Percentiles rank a stretch among this genome's conserved stretches.
phyloP scores from a whole-genome alignment of 768 basidiomycete species.

The Holtermanniella nyarrowii region DNA sequence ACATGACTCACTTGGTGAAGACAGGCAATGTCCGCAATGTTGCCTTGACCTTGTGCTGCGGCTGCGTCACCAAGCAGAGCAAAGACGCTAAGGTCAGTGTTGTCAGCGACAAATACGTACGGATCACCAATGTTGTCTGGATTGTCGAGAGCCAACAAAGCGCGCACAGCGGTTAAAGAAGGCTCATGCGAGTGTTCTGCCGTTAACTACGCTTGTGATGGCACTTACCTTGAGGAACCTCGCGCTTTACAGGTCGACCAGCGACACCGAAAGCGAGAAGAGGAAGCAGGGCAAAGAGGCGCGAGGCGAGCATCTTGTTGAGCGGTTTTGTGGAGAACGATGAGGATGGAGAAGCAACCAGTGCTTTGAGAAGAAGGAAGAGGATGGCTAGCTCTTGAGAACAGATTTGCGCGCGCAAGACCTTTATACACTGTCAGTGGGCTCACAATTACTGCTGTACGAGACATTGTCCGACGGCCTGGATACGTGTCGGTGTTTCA shows the following conservation, averaged over 20 bases:
- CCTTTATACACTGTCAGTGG: too few species aligned
- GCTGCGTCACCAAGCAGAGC: slow-evolving; percentile 57
- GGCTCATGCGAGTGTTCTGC: slow-evolving; percentile 58
- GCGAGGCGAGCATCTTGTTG: not conserved
- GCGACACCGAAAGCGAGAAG: slow-evolving; percentile 41
- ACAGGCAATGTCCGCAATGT: slow-evolving; percentile 54
- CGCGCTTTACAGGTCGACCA: slow-evolving; percentile 43
- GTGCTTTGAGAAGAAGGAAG: not conserved
- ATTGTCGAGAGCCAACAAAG: slow-evolving; percentile 50
- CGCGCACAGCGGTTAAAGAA: slow-evolving; percentile 49
- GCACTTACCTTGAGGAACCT: slow-evolving; percentile 56
- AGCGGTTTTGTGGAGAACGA: not conserved
- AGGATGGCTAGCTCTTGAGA: not conserved
- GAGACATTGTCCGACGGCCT: too few species aligned
- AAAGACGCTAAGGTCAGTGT: slow-evolving; percentile 33
- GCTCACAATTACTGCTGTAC: too few species aligned
- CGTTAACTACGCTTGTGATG: slow-evolving; percentile 1
- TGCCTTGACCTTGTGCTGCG: slow-evolving; percentile 50
- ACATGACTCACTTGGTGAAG: slow-evolving; percentile 47
- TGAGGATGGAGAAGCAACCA: not conserved
- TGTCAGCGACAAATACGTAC: slow-evolving; percentile 7
- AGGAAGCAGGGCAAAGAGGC: slow-evolving; percentile 14
- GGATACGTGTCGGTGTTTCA: too few species aligned
- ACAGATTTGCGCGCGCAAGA: too few species aligned
- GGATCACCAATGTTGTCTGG: slow-evolving; percentile 53